Percentiles rank a stretch among this genome's conserved stretches.
Conservation (phyloP, 805 yeast species). For the Cyberlindnera meyerae region DNA sequence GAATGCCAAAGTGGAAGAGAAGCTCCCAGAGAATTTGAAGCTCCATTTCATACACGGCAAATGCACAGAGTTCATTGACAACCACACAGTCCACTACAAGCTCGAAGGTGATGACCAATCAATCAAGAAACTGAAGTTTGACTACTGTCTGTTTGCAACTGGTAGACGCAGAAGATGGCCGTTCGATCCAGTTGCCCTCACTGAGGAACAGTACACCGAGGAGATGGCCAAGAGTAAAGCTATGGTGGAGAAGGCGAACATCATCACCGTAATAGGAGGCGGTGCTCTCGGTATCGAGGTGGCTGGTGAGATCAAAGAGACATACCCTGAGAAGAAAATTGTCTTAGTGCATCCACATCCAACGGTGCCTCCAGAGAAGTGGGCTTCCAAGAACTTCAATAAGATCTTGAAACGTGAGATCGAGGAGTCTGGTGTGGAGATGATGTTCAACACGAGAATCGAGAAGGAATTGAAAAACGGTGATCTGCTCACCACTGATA, state of each 20-base stretch:
- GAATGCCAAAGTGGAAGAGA: constrained; percentile 5
- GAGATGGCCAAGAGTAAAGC: constrained; percentile 38
- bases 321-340: constrained; percentile 34
- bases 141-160: constrained; percentile 42
- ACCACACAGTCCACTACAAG: constrained; percentile 15
- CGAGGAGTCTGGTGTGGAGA: constrained; percentile 21
- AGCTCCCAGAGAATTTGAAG: constrained; percentile 14
- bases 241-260: constrained; percentile 31
- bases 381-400: constrained; percentile 22
- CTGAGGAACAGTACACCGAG: constrained; percentile 31
- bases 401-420: constrained; percentile 12
- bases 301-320: constrained; percentile 41
- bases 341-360: constrained; percentile 39
- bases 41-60: constrained; percentile 23
- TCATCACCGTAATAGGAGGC: constrained; percentile 45
- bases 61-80: constrained; percentile 21
- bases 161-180: constrained; percentile 54
- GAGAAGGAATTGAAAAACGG: constrained; percentile 24
- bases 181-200: constrained; percentile 43
- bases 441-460: constrained; percentile 30
- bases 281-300: constrained; percentile 51
- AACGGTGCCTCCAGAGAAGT: constrained; percentile 36
- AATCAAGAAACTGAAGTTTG: constrained; percentile 31
- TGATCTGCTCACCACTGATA: constrained; percentile 23
- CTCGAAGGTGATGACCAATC: constrained; percentile 19